Conservation (phyloP, 176 grass and related monocot species). For the Aechmea fasciata region DNA sequence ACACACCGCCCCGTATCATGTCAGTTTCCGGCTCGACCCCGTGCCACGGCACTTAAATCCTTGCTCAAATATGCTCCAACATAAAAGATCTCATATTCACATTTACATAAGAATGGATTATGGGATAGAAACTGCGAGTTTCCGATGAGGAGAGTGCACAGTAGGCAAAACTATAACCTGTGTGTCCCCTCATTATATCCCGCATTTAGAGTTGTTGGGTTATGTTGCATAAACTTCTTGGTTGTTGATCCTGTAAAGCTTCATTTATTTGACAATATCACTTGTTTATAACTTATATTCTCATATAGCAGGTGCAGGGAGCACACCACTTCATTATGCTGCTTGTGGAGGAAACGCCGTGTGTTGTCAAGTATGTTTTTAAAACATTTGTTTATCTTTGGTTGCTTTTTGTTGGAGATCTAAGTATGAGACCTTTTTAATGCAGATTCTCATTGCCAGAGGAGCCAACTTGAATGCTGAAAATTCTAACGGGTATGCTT, state of each 20-base stretch:
- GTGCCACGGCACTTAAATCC: too few species aligned
- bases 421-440: slow-evolving; percentile 7
- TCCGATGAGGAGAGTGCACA: not conserved
- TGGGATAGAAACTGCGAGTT: not conserved
- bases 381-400: slow-evolving; percentile 1
- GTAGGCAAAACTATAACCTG: not conserved
- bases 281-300: slow-evolving; percentile 2
- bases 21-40: too few species aligned
- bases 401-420: slow-evolving; percentile 14
- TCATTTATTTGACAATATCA: slow-evolving; percentile 1
- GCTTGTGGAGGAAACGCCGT: slow-evolving; percentile 88
- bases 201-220: not conserved
- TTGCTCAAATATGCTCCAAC: too few species aligned
- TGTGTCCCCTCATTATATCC: not conserved
- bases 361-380: slow-evolving; percentile 80
- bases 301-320: slow-evolving; percentile 63
- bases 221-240: not conserved
- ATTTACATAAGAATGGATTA: not conserved
- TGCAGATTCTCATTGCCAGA: slow-evolving; percentile 82
- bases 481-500: slow-evolving; percentile 61
- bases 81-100: not conserved
- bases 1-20: too few species aligned
- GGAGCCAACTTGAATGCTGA: slow-evolving; percentile 53
- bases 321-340: slow-evolving; percentile 92
- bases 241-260: not conserved